Conservation (phyloP, 805 yeast species). For the Candida sonorensis region DNA sequence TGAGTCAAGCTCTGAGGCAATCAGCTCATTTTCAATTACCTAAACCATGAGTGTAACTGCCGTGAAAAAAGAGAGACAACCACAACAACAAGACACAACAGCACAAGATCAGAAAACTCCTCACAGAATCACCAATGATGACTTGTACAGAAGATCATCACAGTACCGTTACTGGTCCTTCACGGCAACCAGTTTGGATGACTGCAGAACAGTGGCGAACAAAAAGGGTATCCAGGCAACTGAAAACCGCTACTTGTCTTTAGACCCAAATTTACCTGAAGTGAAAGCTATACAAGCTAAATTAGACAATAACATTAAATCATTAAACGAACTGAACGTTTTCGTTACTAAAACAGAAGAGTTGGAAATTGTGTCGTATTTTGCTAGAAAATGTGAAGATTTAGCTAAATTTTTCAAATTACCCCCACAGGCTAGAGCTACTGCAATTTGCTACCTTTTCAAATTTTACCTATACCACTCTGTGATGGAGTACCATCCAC, state of each 20-base stretch:
- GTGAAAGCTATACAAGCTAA: conserved; percentile 11
- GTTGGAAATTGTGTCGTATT: conserved; percentile 55
- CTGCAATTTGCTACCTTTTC: conserved; percentile 77
- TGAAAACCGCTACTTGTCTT: conserved; percentile 16
- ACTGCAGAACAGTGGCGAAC: conserved; percentile 44
- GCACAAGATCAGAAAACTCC: not conserved
- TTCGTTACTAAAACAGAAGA: conserved; percentile 67
- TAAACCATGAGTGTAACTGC: too few species aligned
- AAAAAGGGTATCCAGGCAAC: conserved; percentile 43
- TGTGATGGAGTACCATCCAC: conserved; percentile 86
- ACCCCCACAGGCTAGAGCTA: conserved; percentile 84
- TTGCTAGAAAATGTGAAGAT: conserved; percentile 63
- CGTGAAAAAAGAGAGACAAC: too few species aligned
- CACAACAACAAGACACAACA: too few species aligned
- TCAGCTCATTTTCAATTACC: too few species aligned
- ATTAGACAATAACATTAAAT: too few species aligned
- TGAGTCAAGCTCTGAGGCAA: too few species aligned
- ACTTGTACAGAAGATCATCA: conserved; percentile 77
- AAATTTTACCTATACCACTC: conserved; percentile 75
- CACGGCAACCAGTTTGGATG: conserved; percentile 48
- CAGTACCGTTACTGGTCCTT: conserved; percentile 88
- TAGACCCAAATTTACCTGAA: conserved; percentile 14
- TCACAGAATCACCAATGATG: conserved; percentile 63
- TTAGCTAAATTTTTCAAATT: conserved; percentile 68
- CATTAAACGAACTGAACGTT: conserved; percentile 33